Evolutionary conservation across 768 basidiomycete genomes (phyloP).

Genomic region (Mycena pura): DNA sequence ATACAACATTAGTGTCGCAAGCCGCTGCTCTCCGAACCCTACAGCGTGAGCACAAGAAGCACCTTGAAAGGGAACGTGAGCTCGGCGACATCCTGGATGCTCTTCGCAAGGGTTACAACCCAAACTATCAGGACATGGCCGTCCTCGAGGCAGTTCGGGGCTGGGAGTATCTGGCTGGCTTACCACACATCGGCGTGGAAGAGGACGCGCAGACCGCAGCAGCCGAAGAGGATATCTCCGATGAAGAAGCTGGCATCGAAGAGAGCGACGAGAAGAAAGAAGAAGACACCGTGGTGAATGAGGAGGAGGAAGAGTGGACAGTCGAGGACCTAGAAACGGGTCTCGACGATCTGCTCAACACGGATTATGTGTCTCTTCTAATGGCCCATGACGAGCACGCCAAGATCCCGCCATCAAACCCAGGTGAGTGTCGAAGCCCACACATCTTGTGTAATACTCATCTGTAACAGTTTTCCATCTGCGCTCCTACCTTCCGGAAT

Average conservation of each 20-base stretch:
- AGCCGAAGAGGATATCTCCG: constrained; percentile 35
- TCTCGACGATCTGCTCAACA: constrained; percentile 60
- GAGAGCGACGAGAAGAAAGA: constrained; percentile 39
- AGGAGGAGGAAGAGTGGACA: constrained; percentile 69
- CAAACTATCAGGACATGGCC: constrained; percentile 99
- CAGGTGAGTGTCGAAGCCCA: constrained; percentile 57
- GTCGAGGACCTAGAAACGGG: constrained; percentile 63
- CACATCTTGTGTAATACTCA: not conserved
- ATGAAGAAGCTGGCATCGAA: constrained; percentile 39
- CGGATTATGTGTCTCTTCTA: constrained; percentile 78
- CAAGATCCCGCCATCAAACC: constrained; percentile 51
- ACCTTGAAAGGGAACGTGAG: constrained; percentile 75
- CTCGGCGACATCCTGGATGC: constrained; percentile 85
- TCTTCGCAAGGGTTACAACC: constrained; percentile 89
- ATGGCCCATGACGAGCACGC: constrained; percentile 79
- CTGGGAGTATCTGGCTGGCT: constrained; percentile 78
- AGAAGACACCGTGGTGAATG: constrained; percentile 46
- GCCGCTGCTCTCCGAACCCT: constrained; percentile 79
- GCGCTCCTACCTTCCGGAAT: constrained; percentile 85
- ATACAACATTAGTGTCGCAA: constrained; percentile 74
- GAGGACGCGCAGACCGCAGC: constrained; percentile 46
- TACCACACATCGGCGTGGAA: constrained; percentile 77
- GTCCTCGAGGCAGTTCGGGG: constrained; percentile 96
- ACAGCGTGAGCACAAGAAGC: constrained; percentile 71
- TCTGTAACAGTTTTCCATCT: constrained; percentile 74